phyloP scores from a whole-genome alignment of 495 filamentous ascomycete species.

The Penicillium waksmanii region DNA sequence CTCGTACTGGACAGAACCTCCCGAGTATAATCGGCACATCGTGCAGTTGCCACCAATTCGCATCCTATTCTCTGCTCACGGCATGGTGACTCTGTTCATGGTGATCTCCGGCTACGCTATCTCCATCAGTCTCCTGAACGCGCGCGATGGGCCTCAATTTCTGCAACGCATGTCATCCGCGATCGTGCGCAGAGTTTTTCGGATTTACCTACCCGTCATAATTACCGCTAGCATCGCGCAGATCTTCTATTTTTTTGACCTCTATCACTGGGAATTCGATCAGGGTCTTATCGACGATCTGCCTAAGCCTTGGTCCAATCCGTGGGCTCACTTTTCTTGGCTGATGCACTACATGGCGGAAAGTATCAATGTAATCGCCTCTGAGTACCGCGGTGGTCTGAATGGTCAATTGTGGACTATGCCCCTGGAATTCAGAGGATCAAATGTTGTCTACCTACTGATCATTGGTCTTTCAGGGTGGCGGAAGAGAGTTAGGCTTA shows the following conservation, averaged over 20 bases:
- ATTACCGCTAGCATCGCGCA: constrained; percentile 50
- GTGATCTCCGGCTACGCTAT: constrained; percentile 65
- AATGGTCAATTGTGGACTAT: constrained; percentile 56
- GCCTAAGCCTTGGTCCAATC: constrained; percentile 25
- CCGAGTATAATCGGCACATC: constrained; percentile 45
- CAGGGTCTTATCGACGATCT: constrained; percentile 17
- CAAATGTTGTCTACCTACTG: constrained; percentile 49
- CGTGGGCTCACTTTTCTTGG: constrained; percentile 26
- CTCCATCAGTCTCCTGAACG: constrained; percentile 55
- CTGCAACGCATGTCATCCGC: constrained; percentile 47
- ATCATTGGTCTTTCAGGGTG: constrained; percentile 41
- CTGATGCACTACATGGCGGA: constrained; percentile 39
- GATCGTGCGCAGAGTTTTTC: constrained; percentile 55
- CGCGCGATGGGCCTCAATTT: constrained; percentile 43
- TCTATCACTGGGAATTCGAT: constrained; percentile 23
- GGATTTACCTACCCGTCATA: constrained; percentile 59
- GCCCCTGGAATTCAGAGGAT: constrained; percentile 51
- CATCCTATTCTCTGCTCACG: constrained; percentile 57
- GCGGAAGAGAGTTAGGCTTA: constrained; percentile 34
- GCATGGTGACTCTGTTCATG: constrained; percentile 68
- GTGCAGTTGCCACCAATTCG: constrained; percentile 61
- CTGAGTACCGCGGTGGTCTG: constrained; percentile 22
- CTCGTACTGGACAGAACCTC: constrained; percentile 33
- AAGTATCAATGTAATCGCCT: constrained; percentile 34
- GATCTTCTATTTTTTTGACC: constrained; percentile 40